Evolutionary conservation across 2,329 filamentous ascomycete species (phyloP).

Genomic region (Aspergillus proliferans): DNA sequence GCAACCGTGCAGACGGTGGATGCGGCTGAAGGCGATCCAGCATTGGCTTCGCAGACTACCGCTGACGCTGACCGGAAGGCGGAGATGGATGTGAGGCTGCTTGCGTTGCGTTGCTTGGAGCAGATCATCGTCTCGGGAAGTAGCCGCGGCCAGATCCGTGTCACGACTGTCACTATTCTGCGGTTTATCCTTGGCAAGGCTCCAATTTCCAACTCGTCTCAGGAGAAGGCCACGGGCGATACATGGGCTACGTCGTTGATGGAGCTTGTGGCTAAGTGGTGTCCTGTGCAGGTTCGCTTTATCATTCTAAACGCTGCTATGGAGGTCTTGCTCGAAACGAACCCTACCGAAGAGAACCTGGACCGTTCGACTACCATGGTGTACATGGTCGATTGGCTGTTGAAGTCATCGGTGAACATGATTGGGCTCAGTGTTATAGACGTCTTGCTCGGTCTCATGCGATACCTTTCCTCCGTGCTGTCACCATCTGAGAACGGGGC

Average conservation of each 20-base stretch:
- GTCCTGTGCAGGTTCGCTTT: constrained; percentile 90
- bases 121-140: constrained; percentile 72
- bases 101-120: constrained; percentile 80
- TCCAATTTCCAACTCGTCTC: constrained; percentile 44
- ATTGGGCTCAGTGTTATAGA: constrained; percentile 97
- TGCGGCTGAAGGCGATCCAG: constrained; percentile 60
- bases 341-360: constrained; percentile 64
- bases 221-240: constrained; percentile 42
- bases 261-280: constrained; percentile 74
- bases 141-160: constrained; percentile 73
- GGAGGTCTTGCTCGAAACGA: constrained; percentile 65
- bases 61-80: constrained; percentile 83
- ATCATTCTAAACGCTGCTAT: constrained; percentile 77
- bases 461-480: constrained; percentile 72
- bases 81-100: constrained; percentile 77
- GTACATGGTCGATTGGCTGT: constrained; percentile 71
- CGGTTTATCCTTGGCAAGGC: constrained; percentile 61
- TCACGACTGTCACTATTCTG: constrained; percentile 67
- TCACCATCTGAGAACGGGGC: constrained; percentile 46
- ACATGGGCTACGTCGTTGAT: constrained; percentile 82
- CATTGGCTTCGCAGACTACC: constrained; percentile 65
- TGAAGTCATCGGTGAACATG: constrained; percentile 84
- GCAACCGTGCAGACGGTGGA: constrained; percentile 70
- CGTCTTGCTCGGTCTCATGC: constrained; percentile 75
- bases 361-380: constrained; percentile 68